Evolutionary conservation across 2,329 filamentous ascomycete species (phyloP).

Genomic region (Talaromyces funiculosus): DNA sequence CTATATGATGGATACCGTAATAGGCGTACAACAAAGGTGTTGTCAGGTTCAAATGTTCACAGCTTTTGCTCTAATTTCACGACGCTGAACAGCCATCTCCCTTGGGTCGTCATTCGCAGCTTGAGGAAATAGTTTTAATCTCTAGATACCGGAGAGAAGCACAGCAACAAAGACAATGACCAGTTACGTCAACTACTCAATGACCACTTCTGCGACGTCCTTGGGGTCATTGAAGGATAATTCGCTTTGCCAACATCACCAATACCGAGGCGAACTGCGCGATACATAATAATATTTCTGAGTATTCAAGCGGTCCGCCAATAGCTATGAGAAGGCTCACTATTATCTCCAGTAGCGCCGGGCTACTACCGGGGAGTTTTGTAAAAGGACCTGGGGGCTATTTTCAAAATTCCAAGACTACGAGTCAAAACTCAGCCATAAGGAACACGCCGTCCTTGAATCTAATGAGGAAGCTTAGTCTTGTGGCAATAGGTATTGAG

Average conservation of each 20-base stretch:
- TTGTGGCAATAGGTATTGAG: too few species aligned
- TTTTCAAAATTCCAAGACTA: too few species aligned
- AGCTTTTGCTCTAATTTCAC: conserved; percentile 43
- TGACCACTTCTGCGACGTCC: conserved; percentile 34
- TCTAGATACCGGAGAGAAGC: conserved; percentile 51
- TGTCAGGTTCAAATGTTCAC: conserved; percentile 46
- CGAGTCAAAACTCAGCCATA: too few species aligned
- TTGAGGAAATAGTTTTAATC: conserved; percentile 60
- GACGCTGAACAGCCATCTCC: conserved; percentile 48
- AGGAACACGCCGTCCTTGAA: too few species aligned
- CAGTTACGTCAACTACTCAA: background rate
- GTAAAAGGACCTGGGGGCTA: too few species aligned
- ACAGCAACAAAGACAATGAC: conserved; percentile 50
- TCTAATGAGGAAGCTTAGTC: too few species aligned
- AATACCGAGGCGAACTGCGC: background rate
- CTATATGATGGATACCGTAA: conserved; percentile 48
- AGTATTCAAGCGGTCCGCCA: conserved; percentile 6
- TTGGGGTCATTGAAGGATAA: conserved; percentile 35
- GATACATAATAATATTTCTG: conserved; percentile 44
- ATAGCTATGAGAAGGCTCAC: background rate
- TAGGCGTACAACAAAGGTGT: conserved; percentile 52
- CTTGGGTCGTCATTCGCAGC: conserved; percentile 57
- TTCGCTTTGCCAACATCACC: conserved; percentile 45
- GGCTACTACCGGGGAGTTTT: too few species aligned
- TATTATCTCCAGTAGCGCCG: background rate